These are phyloP conservation scores for Alnus glutinosa DNA, from an alignment of 306 rosid genomes.

Conservation along the genomic window DNA sequence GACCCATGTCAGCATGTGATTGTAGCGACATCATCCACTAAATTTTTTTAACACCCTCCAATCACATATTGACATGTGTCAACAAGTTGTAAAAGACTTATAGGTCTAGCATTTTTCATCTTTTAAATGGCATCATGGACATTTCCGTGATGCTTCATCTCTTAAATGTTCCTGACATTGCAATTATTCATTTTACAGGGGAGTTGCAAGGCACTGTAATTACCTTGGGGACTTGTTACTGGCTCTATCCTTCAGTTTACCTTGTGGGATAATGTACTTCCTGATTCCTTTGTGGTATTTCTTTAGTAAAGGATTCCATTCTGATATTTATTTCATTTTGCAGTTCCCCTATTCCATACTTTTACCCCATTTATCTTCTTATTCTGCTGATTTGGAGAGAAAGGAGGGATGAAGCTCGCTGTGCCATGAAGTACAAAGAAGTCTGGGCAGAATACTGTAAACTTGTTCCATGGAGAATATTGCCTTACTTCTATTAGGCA, in stretches of 20 bases:
- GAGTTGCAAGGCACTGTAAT: conserved; percentile 89
- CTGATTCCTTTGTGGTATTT: conserved; percentile 7
- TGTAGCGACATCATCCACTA: too few species aligned
- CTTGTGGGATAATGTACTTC: conserved; percentile 87
- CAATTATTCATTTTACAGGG: conserved; percentile 55
- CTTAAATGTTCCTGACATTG: conserved; percentile 17
- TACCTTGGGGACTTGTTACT: conserved; percentile 94
- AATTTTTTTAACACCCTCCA: too few species aligned
- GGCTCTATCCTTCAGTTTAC: conserved; percentile 92
- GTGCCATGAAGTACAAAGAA: conserved; percentile 84
- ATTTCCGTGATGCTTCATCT: conserved; percentile 27
- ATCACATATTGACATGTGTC: too few species aligned
- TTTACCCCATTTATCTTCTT: conserved; percentile 88
- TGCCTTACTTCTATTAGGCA: conserved; percentile 62
- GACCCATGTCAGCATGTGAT: too few species aligned
- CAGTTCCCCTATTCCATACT: conserved; percentile 94
- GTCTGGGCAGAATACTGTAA: conserved; percentile 70
- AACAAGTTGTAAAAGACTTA: too few species aligned
- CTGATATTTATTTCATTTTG: conserved; percentile 27
- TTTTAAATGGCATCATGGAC: neutral
- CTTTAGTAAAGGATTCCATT: conserved; percentile 10
- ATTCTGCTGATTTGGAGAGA: conserved; percentile 93
- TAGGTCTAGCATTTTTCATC: too few species aligned
- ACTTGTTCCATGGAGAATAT: conserved; percentile 93
- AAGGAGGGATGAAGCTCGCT: conserved; percentile 93